Conservation (phyloP, 1,284 basidiomycete genomes). For the Ustilago xerochloae region DNA sequence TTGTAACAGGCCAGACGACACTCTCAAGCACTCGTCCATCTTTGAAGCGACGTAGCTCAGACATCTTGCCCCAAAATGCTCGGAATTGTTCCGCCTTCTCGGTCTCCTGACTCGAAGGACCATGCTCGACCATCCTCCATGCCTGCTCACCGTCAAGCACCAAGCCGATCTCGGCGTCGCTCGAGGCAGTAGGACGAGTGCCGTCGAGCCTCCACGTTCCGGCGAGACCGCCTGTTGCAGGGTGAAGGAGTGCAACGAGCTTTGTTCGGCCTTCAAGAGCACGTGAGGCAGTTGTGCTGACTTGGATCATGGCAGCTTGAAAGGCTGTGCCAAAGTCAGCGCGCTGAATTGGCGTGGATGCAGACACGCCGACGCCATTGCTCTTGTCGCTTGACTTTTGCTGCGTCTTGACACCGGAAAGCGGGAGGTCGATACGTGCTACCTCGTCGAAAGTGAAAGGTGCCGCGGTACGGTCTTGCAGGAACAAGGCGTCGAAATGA, state of each 20-base stretch:
- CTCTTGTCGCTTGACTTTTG: not conserved
- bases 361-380: constrained; percentile 15
- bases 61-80: constrained; percentile 88
- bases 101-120: constrained; percentile 72
- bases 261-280: constrained; percentile 42
- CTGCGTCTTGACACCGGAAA: constrained; percentile 6
- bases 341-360: constrained; percentile 26
- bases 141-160: constrained; percentile 59
- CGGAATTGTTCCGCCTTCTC: constrained; percentile 76
- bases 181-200: constrained; percentile 24
- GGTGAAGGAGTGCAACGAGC: constrained; percentile 45
- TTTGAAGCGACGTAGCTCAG: constrained; percentile 95
- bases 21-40: constrained; percentile 92
- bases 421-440: constrained; percentile 49
- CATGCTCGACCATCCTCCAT: constrained; percentile 66
- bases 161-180: constrained; percentile 53
- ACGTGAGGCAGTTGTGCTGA: constrained; percentile 53
- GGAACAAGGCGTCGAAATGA: constrained; percentile 80
- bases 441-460: constrained; percentile 68
- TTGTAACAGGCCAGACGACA: constrained; percentile 81
- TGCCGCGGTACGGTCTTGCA: constrained; percentile 69
- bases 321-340: constrained; percentile 53
- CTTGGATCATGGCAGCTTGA: constrained; percentile 41
- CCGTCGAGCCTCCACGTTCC: constrained; percentile 47
- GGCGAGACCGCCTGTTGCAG: constrained; percentile 35